Base-by-base conservation (phyloP, 2,329 filamentous ascomycete genomes). In the Bipolaris victoriae region DNA sequence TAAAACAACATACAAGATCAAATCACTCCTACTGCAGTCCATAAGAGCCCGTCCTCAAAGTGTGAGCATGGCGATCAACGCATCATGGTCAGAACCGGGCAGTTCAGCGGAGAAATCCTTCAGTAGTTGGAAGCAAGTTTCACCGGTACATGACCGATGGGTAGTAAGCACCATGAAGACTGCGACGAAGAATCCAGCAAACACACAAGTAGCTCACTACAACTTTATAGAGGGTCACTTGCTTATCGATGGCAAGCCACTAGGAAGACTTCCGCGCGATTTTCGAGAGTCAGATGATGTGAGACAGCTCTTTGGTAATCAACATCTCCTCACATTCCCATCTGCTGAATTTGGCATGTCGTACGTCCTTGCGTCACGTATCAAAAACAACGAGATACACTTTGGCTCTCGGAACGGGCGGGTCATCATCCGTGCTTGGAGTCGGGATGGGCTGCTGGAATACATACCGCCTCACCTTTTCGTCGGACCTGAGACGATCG, bases 261-360 rank as follows among this genome's bases (percentile, higher is more conserved):
- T 84, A 7, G 80, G 82, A 3, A 84, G 81, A 39, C 77, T 89
- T 0, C 86, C 87, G 0, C 68, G 77, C 1, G 74, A 83, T 1
- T 80, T 84, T 35, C 78, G 77, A 33, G 65, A 83, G 7, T 77
- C 80, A 0, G 48, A 56, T 15, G 68, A 72, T 2, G 72, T 88
- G 10, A 70, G 71, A 10, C 76, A 81, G 7, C 76, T 90, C 0
- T 88, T 89, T 64, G 82, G 82, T 0, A 72, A 80, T 2, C 79
- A 83, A 20, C 75, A 77, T 29, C 77, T 88, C 0, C 76, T 81
- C 2, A 83, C 81, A 0, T 83, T 72, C 33, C 82, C 84, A 0
- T 88, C 86, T 0, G 53, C 59, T 0, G 59, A 83, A 0, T 67
- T 65, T 0, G 84, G 83, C 0, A 86, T 88, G 81, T 78, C 77